A percentile compares a stretch with the other conserved stretches of the same genome.
These are phyloP conservation scores for Haberlea rhodopensis DNA, from an alignment of 257 asterid genomes.

Conservation along the genomic window DNA sequence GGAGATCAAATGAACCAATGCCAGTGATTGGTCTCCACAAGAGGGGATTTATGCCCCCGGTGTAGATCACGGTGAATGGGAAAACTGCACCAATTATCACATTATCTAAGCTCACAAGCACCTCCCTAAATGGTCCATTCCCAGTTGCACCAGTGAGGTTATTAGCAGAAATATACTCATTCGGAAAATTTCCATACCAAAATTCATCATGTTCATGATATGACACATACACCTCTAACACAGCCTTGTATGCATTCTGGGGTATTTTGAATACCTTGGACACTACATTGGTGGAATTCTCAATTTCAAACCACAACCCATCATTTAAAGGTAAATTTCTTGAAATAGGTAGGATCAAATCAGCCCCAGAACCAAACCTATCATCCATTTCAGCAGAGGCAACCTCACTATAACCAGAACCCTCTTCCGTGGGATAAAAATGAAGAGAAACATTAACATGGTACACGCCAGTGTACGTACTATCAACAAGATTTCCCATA, in stretches of 20 bases:
- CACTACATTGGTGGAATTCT: constrained; percentile 36
- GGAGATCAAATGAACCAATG: constrained; percentile 57
- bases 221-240: constrained; percentile 52
- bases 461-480: constrained; percentile 49
- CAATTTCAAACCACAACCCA: constrained; percentile 57
- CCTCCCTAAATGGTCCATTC: constrained; percentile 65
- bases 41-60: constrained; percentile 57
- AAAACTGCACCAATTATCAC: constrained; percentile 42
- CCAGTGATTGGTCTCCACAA: constrained; percentile 55
- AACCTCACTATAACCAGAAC: neutral
- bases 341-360: constrained; percentile 49
- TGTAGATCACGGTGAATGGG: constrained; percentile 56
- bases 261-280: constrained; percentile 42
- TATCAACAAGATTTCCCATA: constrained; percentile 41
- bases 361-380: constrained; percentile 35
- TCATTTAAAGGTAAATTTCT: constrained; percentile 46
- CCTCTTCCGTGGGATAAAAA: constrained; percentile 42
- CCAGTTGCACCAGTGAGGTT: constrained; percentile 31
- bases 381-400: neutral
- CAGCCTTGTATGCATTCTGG: constrained; percentile 48
- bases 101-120: constrained; percentile 37
- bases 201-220: constrained; percentile 57
- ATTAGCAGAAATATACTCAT: constrained; percentile 38
- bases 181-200: constrained; percentile 52
- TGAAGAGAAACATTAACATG: constrained; percentile 44